These are phyloP conservation scores for Dorcoceras hygrometricum DNA, from an alignment of 257 asterid genomes.

Conservation along the genomic window DNA sequence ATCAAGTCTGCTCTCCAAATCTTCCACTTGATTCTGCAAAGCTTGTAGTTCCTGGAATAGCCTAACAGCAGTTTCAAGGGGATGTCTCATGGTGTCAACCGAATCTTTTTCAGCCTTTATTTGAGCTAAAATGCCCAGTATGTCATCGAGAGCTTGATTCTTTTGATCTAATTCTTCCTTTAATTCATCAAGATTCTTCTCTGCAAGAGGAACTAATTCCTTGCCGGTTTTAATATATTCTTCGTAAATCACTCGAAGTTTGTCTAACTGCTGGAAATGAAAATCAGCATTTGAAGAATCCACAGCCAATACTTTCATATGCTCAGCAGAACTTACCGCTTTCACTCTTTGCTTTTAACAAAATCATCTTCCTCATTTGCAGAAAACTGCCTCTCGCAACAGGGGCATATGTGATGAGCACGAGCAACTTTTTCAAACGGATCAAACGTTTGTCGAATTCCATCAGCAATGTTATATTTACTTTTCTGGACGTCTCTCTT, in stretches of 20 bases:
- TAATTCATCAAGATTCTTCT: constrained; percentile 59
- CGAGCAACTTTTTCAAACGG: constrained; percentile 85
- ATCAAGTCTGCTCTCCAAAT: constrained; percentile 75
- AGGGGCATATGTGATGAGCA: constrained; percentile 83
- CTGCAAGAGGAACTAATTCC: constrained; percentile 77
- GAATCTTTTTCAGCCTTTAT: constrained; percentile 78
- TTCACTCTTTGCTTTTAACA: constrained; percentile 82
- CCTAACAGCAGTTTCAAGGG: constrained; percentile 83
- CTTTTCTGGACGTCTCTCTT: constrained; percentile 65
- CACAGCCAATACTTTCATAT: constrained; percentile 48
- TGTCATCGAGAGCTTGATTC: constrained; percentile 89
- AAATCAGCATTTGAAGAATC: constrained; percentile 67
- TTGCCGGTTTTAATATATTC: constrained; percentile 64
- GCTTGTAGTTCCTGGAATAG: constrained; percentile 64
- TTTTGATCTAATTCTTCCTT: constrained; percentile 71
- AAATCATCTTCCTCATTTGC: constrained; percentile 87
- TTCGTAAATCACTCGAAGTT: constrained; percentile 70
- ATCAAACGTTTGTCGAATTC: constrained; percentile 69
- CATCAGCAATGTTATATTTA: constrained; percentile 50
- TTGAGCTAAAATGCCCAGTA: constrained; percentile 84
- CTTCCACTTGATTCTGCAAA: constrained; percentile 66
- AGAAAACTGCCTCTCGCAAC: constrained; percentile 91
- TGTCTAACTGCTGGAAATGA: constrained; percentile 86
- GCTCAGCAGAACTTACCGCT: constrained; percentile 61
- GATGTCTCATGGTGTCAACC: constrained; percentile 71